A percentile compares a stretch with the other conserved stretches of the same genome.
Evolutionary conservation across 2,329 filamentous ascomycete genomes (phyloP).

Genomic region (Hypoxylon sp.): DNA sequence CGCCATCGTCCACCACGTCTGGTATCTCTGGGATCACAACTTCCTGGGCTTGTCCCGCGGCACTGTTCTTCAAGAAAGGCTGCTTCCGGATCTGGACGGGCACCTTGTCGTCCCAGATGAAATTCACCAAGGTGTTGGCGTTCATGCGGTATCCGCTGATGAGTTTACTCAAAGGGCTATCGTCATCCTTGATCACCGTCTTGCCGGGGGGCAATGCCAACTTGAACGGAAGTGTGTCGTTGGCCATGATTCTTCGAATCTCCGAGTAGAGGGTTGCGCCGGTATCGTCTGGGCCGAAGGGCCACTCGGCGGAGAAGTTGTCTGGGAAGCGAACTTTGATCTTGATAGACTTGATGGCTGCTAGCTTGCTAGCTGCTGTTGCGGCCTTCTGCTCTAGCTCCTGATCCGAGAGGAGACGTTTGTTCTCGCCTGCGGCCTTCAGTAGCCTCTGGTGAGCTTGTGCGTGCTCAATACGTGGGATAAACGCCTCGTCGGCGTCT

Average conservation of each 20-base stretch:
- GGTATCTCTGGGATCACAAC: conserved; percentile 63
- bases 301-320: conserved; percentile 77
- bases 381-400: conserved; percentile 77
- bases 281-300: conserved; percentile 73
- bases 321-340: conserved; percentile 90
- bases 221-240: conserved; percentile 72
- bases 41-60: conserved; percentile 63
- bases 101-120: conserved; percentile 44
- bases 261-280: conserved; percentile 77
- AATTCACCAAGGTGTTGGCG: conserved; percentile 75
- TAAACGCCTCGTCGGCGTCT: conserved; percentile 78
- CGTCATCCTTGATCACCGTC: conserved; percentile 57
- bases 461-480: conserved; percentile 77
- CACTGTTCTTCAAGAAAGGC: conserved; percentile 58
- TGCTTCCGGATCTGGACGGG: conserved; percentile 35
- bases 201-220: conserved; percentile 70
- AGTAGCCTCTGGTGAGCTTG: conserved; percentile 77
- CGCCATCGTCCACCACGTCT: conserved; percentile 46
- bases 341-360: conserved; percentile 71
- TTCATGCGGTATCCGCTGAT: conserved; percentile 77
- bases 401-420: conserved; percentile 80
- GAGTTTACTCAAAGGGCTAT: conserved; percentile 61
- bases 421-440: conserved; percentile 70
- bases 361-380: conserved; percentile 70
- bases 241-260: conserved; percentile 75